Percentiles rank a stretch among this genome's conserved stretches.
Evolutionary conservation across 78 protist genomes (phyloP).

Genomic region (Planoprotostelium fungivorum): DNA sequence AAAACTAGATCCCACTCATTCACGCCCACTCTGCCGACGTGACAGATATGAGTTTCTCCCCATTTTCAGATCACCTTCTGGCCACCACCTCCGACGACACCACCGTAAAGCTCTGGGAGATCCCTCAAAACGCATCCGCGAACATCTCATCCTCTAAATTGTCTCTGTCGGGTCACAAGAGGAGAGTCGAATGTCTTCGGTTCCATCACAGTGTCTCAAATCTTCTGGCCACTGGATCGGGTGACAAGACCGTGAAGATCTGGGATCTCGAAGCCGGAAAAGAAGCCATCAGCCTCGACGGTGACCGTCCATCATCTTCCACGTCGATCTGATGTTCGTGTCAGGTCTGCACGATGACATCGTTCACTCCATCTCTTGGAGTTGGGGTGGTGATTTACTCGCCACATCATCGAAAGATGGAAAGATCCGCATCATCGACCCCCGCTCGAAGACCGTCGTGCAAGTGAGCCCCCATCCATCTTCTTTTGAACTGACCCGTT

Average conservation of each 20-base stretch:
- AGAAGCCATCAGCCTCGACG: neutral
- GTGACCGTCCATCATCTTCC: slow-evolving; percentile 8
- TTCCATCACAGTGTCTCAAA: slow-evolving; percentile 37
- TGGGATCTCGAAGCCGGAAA: slow-evolving; percentile 38
- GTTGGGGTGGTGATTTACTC: slow-evolving; percentile 78
- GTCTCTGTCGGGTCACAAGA: slow-evolving; percentile 30
- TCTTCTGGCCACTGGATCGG: slow-evolving; percentile 57
- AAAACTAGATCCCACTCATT: neutral
- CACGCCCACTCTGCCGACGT: slow-evolving; percentile 54
- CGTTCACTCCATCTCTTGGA: slow-evolving; percentile 68
- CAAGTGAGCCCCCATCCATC: neutral
- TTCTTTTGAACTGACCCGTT: neutral
- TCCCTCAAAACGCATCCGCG: neutral
- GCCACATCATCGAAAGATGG: slow-evolving; percentile 84
- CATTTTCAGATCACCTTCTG: slow-evolving; percentile 30
- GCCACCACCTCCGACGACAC: slow-evolving; percentile 62
- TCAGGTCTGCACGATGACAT: neutral
- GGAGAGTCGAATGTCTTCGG: slow-evolving; percentile 20
- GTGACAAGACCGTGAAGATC: slow-evolving; percentile 50
- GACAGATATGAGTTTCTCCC: slow-evolving; percentile 53
- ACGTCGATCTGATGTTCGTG: neutral
- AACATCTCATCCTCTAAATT: neutral
- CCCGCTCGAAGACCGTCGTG: slow-evolving; percentile 54
- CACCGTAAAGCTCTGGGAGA: slow-evolving; percentile 44
- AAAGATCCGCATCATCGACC: slow-evolving; percentile 81